These are phyloP conservation scores for Sclerotinia spermophila DNA, from an alignment of 2,329 filamentous ascomycete species.

Conservation along the genomic window DNA sequence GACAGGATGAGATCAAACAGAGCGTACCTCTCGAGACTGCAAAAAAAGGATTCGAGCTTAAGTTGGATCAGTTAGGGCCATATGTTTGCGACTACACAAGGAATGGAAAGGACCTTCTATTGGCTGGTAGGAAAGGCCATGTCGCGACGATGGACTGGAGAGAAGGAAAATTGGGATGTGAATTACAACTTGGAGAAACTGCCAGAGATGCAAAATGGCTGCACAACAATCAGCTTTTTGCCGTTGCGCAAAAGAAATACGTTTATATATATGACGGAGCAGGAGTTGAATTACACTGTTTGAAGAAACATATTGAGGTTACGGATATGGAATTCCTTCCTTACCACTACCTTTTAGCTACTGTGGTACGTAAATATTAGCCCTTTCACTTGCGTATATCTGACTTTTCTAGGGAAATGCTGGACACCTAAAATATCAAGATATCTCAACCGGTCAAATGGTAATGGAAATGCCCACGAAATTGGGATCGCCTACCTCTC, in stretches of 20 bases:
- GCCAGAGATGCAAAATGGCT: slow-evolving; percentile 87
- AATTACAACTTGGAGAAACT: slow-evolving; percentile 87
- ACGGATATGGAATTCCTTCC: slow-evolving; percentile 93
- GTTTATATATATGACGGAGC: slow-evolving; percentile 94
- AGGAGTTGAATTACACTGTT: slow-evolving; percentile 87
- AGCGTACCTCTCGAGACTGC: slow-evolving; percentile 78
- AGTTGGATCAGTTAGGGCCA: slow-evolving; percentile 76
- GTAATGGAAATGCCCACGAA: slow-evolving; percentile 83
- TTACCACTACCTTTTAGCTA: slow-evolving; percentile 91
- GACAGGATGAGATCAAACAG: slow-evolving; percentile 77
- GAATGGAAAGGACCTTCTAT: slow-evolving; percentile 79
- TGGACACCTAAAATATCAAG: slow-evolving; percentile 88
- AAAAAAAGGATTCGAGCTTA: slow-evolving; percentile 89
- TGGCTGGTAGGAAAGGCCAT: slow-evolving; percentile 90
- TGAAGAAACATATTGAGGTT: slow-evolving; percentile 87
- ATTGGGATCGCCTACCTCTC: slow-evolving; percentile 75
- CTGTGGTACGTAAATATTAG: slow-evolving; percentile 56
- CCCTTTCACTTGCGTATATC: background rate
- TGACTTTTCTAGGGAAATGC: slow-evolving; percentile 58
- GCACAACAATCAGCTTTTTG: slow-evolving; percentile 92
- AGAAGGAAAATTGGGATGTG: slow-evolving; percentile 84
- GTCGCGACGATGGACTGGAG: slow-evolving; percentile 96
- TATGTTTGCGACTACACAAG: slow-evolving; percentile 87
- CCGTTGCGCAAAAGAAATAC: slow-evolving; percentile 92
- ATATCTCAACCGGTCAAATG: slow-evolving; percentile 87